Conservation (phyloP, 2,329 filamentous ascomycete species). For the Colletotrichum acutatum region DNA sequence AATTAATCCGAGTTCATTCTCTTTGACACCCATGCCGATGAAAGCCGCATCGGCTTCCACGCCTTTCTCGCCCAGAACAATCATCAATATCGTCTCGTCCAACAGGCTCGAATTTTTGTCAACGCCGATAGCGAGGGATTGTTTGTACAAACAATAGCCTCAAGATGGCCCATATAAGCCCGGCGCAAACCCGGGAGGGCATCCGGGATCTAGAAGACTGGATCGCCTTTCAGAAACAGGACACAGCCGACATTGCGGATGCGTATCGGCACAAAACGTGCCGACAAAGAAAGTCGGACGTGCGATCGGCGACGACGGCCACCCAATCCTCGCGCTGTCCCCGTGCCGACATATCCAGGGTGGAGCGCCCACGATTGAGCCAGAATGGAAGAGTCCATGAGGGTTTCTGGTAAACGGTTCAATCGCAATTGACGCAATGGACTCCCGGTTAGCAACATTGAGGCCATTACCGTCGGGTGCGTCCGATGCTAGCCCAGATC, state of each 20-base stretch:
- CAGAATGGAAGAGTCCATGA: not conserved
- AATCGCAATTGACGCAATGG: constrained; percentile 13
- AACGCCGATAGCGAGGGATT: not conserved
- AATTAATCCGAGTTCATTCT: not conserved
- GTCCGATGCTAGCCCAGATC: not conserved
- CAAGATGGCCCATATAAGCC: not conserved
- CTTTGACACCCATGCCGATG: not conserved
- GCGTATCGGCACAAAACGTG: constrained; percentile 34
- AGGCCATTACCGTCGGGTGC: not conserved
- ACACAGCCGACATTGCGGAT: not conserved
- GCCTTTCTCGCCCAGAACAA: not conserved
- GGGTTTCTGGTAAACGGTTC: not conserved
- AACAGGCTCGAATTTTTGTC: not conserved
- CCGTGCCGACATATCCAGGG: constrained; percentile 26
- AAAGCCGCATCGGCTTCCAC: not conserved
- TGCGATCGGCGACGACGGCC: constrained; percentile 16
- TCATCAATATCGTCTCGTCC: not conserved
- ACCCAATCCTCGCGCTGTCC: constrained; percentile 10
- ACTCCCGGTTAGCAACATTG: not conserved
- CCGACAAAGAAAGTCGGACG: constrained; percentile 25
- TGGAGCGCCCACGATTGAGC: constrained; percentile 4
- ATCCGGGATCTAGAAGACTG: not conserved
- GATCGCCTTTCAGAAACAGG: not conserved
- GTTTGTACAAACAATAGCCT: not conserved
- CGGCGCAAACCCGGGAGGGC: not conserved